A percentile compares a stretch with the other conserved stretches of the same genome.
These are phyloP conservation scores for Blastomyces emzantsi DNA, from an alignment of 2,329 filamentous ascomycete species.

Conservation along the genomic window DNA sequence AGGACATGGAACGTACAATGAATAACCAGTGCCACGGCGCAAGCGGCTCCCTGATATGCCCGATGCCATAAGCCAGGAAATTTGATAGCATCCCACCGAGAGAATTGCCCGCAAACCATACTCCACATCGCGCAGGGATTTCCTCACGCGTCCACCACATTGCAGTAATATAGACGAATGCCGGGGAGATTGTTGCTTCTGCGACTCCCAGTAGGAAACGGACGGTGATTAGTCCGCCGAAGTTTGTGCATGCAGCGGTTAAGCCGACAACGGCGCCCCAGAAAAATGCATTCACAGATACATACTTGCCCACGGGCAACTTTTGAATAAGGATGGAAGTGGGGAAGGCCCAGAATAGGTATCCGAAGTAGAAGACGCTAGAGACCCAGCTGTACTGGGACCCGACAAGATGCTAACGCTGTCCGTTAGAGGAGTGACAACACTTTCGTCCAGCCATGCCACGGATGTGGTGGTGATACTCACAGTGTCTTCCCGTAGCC, in stretches of 20 bases:
- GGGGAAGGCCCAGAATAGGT: conserved; percentile 39
- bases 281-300: conserved; percentile 37
- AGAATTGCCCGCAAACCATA: conserved; percentile 42
- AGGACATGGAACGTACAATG: conserved; percentile 30
- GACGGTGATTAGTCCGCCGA: conserved; percentile 42
- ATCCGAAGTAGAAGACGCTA: conserved; percentile 46
- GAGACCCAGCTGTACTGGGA: conserved; percentile 45
- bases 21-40: conserved; percentile 52
- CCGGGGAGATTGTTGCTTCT: conserved; percentile 48
- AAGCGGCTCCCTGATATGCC: conserved; percentile 20
- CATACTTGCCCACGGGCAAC: conserved; percentile 43
- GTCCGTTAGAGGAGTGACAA: conserved; percentile 27
- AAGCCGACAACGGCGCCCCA: conserved; percentile 44
- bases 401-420: conserved; percentile 34
- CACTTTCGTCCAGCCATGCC: neutral
- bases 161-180: conserved; percentile 48
- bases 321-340: conserved; percentile 36
- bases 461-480: neutral
- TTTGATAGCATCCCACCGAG: neutral
- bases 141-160: conserved; percentile 52
- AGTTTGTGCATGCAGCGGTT: conserved; percentile 42
- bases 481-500: conserved; percentile 30
- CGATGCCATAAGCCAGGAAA: conserved; percentile 7
- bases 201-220: conserved; percentile 48
- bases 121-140: conserved; percentile 46